Base-by-base conservation (phyloP, 2,329 filamentous ascomycete species). In the Dendryphion nanum region DNA sequence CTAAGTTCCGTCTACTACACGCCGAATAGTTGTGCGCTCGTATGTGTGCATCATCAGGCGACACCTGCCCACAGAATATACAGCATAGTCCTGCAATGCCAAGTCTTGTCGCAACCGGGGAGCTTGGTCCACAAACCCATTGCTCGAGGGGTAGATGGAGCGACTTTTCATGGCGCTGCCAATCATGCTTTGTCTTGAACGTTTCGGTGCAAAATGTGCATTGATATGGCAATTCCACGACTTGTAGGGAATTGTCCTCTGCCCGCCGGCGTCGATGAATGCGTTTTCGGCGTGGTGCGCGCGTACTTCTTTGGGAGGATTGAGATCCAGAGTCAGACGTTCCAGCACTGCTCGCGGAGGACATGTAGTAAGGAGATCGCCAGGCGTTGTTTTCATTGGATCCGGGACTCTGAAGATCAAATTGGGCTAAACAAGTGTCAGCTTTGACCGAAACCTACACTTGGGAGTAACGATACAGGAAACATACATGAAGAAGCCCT, bases 181-280 rank as follows among this genome's bases (percentile, higher is more conserved):
- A 60, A 20, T 60, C 54, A 18, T 57, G 51, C 33, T 58, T 60
- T 0, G 53, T 57, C 15, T 51, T 57, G 45, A 60, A 60, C 10
- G 46, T 48, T 28, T 60, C 57, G 1, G 57, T 59, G 30, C 57
- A 60, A 18, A 59, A 60, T 1, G 57, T 60, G 29, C 57, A 59
- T 31, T 59, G 55, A 13, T 49, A 60, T 0, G 52, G 4, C 33
- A 20, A 2, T 16, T 18, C n/a, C 17, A 16, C 10, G 30, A 17
- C 30, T 24, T 33, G 12, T 14, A 18, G 14, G n/a, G 16, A 15
- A 21, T 14, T 17, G 16, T 31, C 29, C 29, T 31, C 7, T 17
- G 14, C 29, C 29, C 15, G 29, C 29, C 13, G 29, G 2, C 35
- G 48, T 10, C 41, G 41, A 19, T 44, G 33, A 17, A 42, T 36